Conservation (phyloP, 306 rosid species). For the Vicia faba region DNA sequence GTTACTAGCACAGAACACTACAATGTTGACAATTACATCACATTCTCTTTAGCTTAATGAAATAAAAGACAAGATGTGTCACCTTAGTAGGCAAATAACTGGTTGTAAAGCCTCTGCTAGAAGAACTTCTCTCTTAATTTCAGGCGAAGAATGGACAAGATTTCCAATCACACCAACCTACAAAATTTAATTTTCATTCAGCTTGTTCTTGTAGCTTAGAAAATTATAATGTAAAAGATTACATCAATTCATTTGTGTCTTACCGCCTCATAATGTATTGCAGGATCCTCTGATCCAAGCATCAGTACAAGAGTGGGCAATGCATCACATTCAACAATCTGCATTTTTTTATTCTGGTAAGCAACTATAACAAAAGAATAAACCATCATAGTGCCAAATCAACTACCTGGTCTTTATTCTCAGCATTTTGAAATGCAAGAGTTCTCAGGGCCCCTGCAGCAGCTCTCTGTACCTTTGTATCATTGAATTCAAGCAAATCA, state of each 20-base stretch:
- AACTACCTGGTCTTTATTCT: conserved; percentile 62
- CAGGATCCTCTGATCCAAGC: conserved; percentile 63
- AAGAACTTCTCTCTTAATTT: conserved; percentile 64
- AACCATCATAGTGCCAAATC: not conserved
- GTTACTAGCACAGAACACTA: conserved; percentile 7
- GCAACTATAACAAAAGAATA: conserved; percentile 4
- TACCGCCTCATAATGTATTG: conserved; percentile 66
- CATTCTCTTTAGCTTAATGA: not conserved
- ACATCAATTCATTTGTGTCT: conserved; percentile 18
- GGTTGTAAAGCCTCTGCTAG: conserved; percentile 77
- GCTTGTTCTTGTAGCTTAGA: conserved; percentile 20
- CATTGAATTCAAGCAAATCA: conserved; percentile 56
- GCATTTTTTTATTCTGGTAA: conserved; percentile 44
- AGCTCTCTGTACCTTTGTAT: conserved; percentile 62
- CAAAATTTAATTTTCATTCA: conserved; percentile 14
- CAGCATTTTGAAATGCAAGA: conserved; percentile 64
- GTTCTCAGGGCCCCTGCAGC: conserved; percentile 71
- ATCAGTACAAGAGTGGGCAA: conserved; percentile 65
- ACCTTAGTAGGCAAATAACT: conserved; percentile 64
- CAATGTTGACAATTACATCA: conserved; percentile 7
- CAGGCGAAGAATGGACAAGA: conserved; percentile 76
- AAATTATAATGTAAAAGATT: conserved; percentile 6
- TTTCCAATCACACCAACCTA: conserved; percentile 82
- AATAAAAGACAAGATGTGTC: conserved; percentile 11
- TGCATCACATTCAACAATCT: conserved; percentile 68